Evolutionary conservation across 495 filamentous ascomycete genomes (phyloP).

Genomic region (Penicillium tannophilum): DNA sequence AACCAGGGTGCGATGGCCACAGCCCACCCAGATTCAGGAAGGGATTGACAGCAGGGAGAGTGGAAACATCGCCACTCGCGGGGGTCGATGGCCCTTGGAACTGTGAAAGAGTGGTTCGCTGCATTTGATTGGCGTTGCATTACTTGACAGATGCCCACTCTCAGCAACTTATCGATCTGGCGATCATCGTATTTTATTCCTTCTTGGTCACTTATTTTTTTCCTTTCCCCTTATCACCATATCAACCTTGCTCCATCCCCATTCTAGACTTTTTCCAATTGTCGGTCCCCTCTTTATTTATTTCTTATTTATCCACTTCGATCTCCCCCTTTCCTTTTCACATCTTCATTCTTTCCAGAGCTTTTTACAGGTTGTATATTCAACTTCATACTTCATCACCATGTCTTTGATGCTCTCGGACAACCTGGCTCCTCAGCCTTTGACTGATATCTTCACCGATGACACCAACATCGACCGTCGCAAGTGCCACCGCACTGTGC

Average conservation of each 20-base stretch:
- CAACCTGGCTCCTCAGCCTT: slow-evolving; percentile 47
- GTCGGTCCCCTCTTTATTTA: slow-evolving; percentile 28
- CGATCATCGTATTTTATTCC: slow-evolving; percentile 15
- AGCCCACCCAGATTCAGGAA: slow-evolving; percentile 8
- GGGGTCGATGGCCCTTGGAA: slow-evolving; percentile 17
- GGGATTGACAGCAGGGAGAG: slow-evolving; percentile 17
- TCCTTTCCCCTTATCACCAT: slow-evolving; percentile 24
- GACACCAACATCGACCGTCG: slow-evolving; percentile 65
- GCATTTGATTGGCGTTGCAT: slow-evolving; percentile 21
- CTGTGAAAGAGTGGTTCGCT: slow-evolving; percentile 17
- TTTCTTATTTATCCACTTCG: slow-evolving; percentile 7
- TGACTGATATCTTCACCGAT: slow-evolving; percentile 51
- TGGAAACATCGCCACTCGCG: slow-evolving; percentile 32
- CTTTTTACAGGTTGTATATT: slow-evolving; percentile 9
- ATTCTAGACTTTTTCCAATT: slow-evolving; percentile 34
- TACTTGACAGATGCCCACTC: slow-evolving; percentile 23
- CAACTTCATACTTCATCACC: slow-evolving; percentile 18
- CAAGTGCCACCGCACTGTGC: slow-evolving; percentile 62
- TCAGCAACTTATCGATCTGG: slow-evolving; percentile 20
- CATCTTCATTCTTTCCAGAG: slow-evolving; percentile 5
- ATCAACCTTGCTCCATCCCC: slow-evolving; percentile 20
- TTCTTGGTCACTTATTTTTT: slow-evolving; percentile 13
- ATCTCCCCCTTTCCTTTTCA: slow-evolving; percentile 9
- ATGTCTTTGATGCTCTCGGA: slow-evolving; percentile 49
- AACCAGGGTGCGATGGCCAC: background rate